phyloP scores from a whole-genome alignment of 2,329 filamentous ascomycete species.

The Penicillium sp. region DNA sequence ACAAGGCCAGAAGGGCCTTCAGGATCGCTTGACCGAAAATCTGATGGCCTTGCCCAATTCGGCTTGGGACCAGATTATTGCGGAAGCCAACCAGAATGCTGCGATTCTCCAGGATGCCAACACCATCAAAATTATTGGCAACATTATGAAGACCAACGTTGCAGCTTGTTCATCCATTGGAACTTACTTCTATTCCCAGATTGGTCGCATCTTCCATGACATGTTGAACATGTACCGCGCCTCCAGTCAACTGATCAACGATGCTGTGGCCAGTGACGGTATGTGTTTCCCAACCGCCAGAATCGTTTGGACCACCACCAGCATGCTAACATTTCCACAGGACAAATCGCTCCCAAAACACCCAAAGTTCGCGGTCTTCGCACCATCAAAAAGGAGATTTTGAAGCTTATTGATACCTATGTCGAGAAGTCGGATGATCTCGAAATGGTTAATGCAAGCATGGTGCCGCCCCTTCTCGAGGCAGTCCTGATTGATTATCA shows the following conservation, averaged over 20 bases:
- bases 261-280: slow-evolving; percentile 84
- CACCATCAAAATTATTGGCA: slow-evolving; percentile 97
- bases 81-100: slow-evolving; percentile 79
- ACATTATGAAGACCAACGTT: slow-evolving; percentile 99
- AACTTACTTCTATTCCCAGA: slow-evolving; percentile 96
- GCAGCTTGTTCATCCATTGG: slow-evolving; percentile 97
- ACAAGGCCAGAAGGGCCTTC: slow-evolving; percentile 90
- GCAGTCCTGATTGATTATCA: slow-evolving; percentile 95
- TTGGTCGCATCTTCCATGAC: slow-evolving; percentile 94
- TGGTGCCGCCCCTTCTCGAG: slow-evolving; percentile 93
- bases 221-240: slow-evolving; percentile 99
- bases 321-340: slow-evolving; percentile 42
- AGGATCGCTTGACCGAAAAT: slow-evolving; percentile 86
- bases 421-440: slow-evolving; percentile 97
- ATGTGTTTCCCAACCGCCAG: slow-evolving; percentile 24
- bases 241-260: slow-evolving; percentile 93
- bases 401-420: slow-evolving; percentile 97
- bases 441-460: slow-evolving; percentile 86
- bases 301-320: background rate
- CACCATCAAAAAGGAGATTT: slow-evolving; percentile 98
- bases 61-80: slow-evolving; percentile 95
- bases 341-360: slow-evolving; percentile 93
- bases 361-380: slow-evolving; percentile 91
- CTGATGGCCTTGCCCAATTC: slow-evolving; percentile 91
- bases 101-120: slow-evolving; percentile 85